These are phyloP conservation scores for Senecio squalidus DNA, from an alignment of 140 eudicot species.

Conservation along the genomic window DNA sequence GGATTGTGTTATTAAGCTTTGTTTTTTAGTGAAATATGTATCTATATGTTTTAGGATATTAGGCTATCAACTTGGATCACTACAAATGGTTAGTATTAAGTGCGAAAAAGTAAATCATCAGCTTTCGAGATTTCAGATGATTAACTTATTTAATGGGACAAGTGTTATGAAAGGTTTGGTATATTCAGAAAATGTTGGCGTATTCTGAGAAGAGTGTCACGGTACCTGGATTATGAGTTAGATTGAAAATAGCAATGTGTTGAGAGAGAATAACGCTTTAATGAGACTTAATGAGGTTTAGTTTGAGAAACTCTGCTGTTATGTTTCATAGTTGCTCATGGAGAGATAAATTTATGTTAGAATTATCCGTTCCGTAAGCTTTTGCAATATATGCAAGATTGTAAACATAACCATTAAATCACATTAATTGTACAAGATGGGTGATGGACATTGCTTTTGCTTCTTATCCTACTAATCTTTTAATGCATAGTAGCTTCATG, in stretches of 20 bases:
- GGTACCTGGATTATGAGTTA: neutral
- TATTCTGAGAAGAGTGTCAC: neutral
- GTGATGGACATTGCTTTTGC: neutral
- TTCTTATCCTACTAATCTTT: neutral
- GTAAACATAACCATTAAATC: slow-evolving; percentile 1
- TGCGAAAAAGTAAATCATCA: neutral
- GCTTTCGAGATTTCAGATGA: neutral
- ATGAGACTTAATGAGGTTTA: neutral
- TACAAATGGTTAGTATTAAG: neutral
- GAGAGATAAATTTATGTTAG: neutral
- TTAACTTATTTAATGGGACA: neutral
- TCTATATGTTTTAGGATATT: neutral
- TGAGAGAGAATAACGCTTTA: no score
- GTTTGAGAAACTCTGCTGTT: neutral
- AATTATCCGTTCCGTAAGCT: neutral
- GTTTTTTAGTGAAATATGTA: slow-evolving; percentile 1
- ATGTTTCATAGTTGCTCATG: neutral
- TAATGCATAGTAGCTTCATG: neutral
- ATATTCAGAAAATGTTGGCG: neutral
- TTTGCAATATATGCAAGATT: neutral
- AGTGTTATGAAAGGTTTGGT: slow-evolving; percentile 1
- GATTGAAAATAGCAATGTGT: no score
- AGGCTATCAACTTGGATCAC: neutral
- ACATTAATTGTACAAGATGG: neutral
- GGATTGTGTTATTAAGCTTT: neutral